Evolutionary conservation across 148 eudicot species (phyloP), one percentile per base, ranked within the genome.

Genomic region (Camellia sinensis): DNA sequence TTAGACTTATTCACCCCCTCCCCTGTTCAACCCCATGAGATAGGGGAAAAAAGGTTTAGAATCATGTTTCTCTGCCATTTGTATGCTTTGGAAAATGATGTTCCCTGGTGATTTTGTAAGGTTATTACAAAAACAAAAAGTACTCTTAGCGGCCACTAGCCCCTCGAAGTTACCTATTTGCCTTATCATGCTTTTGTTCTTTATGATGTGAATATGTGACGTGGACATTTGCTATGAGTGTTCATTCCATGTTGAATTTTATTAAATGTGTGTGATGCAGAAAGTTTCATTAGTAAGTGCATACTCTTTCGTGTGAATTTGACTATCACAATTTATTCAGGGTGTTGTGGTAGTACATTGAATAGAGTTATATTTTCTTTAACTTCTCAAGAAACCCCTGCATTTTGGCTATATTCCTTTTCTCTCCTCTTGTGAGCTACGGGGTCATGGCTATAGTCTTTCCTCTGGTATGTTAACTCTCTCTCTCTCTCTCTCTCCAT

Each of bases 381-480:
- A 43, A 72, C 41, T 78, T 86, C 88, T 65, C 94, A 96, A 98
- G 99, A 71, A 87, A 82, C 81, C 99, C 98, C 12, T 96, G 99
- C 84, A 93, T 91, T 66, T 84, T 96, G 88, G 91, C 95, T 81
- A 82, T 89, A 22, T 92, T 89, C 88, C 82, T 87, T 77, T 90
- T 82, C 87, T 89, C 98, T 46, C 95, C 91, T 64, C 89, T 96
- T 66, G 94, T 92, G 81, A 90, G 99, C 89, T 92, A 90, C 75
- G 99, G 97, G 69, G 90, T 94, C 66, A 86, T 96, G 93, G 98
- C 97, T 80, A 89, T 93, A 53, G 90, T 96, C 48, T 96, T 87
- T 84, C 99, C 98, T 67, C 85, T 96, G 94, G 99, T 96, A 90
- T 68, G 41, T 73, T 29, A 29, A 48, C 77, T 21, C 52, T 48